A percentile compares a stretch with the other conserved stretches of the same genome.
These are phyloP conservation scores for Fusarium oligoseptatum DNA, from an alignment of 2,329 filamentous ascomycete species.

Conservation along the genomic window DNA sequence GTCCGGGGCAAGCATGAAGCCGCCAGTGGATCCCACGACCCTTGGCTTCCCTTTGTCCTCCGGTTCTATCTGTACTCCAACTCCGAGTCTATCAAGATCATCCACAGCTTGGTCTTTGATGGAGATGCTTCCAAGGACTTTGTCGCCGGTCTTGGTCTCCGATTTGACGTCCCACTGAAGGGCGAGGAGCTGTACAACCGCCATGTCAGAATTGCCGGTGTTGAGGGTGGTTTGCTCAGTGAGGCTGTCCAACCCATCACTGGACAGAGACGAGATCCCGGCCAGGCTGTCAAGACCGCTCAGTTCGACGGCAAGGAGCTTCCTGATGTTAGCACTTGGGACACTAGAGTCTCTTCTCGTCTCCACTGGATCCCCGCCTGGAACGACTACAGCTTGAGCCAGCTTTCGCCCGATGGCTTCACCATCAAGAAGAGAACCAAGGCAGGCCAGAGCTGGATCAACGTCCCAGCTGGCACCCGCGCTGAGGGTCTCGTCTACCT, in stretches of 20 bases:
- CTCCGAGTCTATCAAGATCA: slow-evolving; percentile 66
- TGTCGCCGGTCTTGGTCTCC: slow-evolving; percentile 66
- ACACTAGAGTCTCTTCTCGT: slow-evolving; percentile 58
- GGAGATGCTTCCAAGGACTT: slow-evolving; percentile 63
- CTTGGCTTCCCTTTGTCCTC: slow-evolving; percentile 65
- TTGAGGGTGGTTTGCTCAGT: slow-evolving; percentile 66
- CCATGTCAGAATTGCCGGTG: slow-evolving; percentile 68
- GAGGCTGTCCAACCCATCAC: slow-evolving; percentile 73
- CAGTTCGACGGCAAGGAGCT: slow-evolving; percentile 63
- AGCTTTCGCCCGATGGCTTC: slow-evolving; percentile 72
- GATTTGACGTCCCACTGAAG: slow-evolving; percentile 67
- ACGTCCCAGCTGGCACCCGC: slow-evolving; percentile 67
- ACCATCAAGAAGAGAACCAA: slow-evolving; percentile 72
- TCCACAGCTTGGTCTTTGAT: slow-evolving; percentile 70
- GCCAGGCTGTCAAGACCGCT: slow-evolving; percentile 59
- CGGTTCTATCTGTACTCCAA: slow-evolving; percentile 71
- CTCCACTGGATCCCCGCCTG: slow-evolving; percentile 70
- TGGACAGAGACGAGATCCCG: slow-evolving; percentile 68
- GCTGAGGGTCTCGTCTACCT: slow-evolving; percentile 70
- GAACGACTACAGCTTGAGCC: slow-evolving; percentile 69
- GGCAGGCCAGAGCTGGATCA: slow-evolving; percentile 68
- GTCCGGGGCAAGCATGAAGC: slow-evolving; percentile 55
- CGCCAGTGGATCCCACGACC: slow-evolving; percentile 47
- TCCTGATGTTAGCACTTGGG: slow-evolving; percentile 61
- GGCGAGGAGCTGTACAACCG: slow-evolving; percentile 69